Conservation (phyloP, 306 rosid genomes). For the Cotoneaster glaucophyllus region DNA sequence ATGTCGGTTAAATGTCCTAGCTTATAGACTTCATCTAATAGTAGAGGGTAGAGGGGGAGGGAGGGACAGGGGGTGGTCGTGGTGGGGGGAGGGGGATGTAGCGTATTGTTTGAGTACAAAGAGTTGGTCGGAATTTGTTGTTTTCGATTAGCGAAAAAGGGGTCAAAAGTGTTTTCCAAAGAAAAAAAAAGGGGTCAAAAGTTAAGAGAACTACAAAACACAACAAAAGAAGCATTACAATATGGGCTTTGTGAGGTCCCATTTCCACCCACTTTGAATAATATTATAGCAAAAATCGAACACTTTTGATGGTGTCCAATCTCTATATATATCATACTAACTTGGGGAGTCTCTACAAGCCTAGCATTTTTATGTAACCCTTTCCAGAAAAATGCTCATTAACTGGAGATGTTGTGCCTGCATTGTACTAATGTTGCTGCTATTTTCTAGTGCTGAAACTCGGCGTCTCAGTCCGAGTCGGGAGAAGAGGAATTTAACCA, state of each 20-base stretch:
- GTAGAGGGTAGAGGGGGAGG: too few species aligned
- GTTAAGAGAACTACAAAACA: not conserved
- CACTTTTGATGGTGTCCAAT: not conserved
- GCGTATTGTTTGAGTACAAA: not conserved
- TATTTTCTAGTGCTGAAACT: constrained; percentile 5
- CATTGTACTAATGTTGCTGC: constrained; percentile 7
- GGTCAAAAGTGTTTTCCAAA: too few species aligned
- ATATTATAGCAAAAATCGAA: not conserved
- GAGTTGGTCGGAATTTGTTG: not conserved
- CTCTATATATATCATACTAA: not conserved
- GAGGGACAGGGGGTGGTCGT: too few species aligned
- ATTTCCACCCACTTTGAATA: not conserved
- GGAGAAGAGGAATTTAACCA: not conserved
- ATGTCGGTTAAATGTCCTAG: not conserved
- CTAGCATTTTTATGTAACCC: not conserved
- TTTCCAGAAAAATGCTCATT: not conserved
- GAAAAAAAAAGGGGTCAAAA: not conserved
- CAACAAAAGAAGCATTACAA: not conserved
- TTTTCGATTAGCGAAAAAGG: not conserved
- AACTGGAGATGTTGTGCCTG: not conserved
- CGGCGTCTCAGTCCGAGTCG: constrained; percentile 3
- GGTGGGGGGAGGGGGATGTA: not conserved
- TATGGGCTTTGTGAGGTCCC: not conserved
- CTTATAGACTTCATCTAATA: too few species aligned
- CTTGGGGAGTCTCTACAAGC: not conserved